phyloP scores from a whole-genome alignment of 225 moss, liverwort and hornwort species.

The Polytrichum commune region DNA sequence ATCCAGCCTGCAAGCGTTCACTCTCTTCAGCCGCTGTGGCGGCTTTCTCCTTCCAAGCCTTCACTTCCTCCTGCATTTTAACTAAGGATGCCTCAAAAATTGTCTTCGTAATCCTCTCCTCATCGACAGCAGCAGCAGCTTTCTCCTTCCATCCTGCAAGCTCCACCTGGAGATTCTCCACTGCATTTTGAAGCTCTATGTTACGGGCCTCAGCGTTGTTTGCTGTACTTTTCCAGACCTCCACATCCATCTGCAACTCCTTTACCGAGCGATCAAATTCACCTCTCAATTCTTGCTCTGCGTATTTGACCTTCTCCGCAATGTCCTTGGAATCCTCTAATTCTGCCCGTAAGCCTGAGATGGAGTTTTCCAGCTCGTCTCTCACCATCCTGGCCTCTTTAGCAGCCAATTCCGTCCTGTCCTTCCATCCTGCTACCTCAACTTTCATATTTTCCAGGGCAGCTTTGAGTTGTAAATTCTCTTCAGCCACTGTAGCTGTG shows the following conservation, averaged over 20 bases:
- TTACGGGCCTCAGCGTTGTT: neutral
- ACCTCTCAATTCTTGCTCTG: slow-evolving; percentile 8
- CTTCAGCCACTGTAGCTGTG: slow-evolving; percentile 4
- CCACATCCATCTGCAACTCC: slow-evolving; percentile 12
- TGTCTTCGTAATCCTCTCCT: slow-evolving; percentile 10
- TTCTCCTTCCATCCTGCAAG: slow-evolving; percentile 32
- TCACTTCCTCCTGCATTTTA: slow-evolving; percentile 25
- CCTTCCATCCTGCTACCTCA: slow-evolving; percentile 14
- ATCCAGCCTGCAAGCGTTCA: slow-evolving; percentile 19
- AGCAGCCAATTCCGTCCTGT: neutral
- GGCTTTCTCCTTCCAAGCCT: slow-evolving; percentile 30
- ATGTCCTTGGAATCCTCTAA: slow-evolving; percentile 32
- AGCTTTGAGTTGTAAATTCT: slow-evolving; percentile 1
- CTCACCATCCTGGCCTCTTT: neutral
- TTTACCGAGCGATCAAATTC: slow-evolving; percentile 9
- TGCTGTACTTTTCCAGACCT: slow-evolving; percentile 8
- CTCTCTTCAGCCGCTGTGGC: slow-evolving; percentile 24
- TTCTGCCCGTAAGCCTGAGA: slow-evolving; percentile 22
- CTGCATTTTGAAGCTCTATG: neutral
- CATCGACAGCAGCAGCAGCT: slow-evolving; percentile 20
- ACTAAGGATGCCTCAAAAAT: slow-evolving; percentile 15
- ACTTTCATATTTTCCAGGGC: slow-evolving; percentile 17
- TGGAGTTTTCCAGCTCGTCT: slow-evolving; percentile 11
- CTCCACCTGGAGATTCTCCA: slow-evolving; percentile 22
- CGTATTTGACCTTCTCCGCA: slow-evolving; percentile 10